Evolutionary conservation across 306 rosid genomes (phyloP), one percentile per base, ranked within the genome.

Genomic region (Phaseolus lunatus): DNA sequence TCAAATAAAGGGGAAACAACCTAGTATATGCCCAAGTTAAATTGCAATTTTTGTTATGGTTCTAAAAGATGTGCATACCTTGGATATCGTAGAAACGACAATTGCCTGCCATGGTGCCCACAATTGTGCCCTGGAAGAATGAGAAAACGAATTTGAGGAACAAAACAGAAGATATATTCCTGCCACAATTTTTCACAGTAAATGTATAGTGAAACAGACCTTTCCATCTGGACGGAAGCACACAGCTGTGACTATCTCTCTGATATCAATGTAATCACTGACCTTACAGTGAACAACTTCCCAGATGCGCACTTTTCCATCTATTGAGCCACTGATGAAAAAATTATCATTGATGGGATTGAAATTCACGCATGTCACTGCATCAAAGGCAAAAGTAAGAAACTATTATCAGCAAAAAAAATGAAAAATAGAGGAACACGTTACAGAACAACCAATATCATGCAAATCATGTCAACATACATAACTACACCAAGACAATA

Each of bases 231-330:
- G 96, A 43, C 62, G 81, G 82, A 91, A 93, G 68, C 92, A 87
- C 63, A 91, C 96, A n/a, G 97, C 97, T 45, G 92, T 93, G 70
- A 93, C 96, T 67, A 93, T 90, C 85, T 93, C 98, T 16, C 88
- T 88, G 64, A 84, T 82, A 84, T 93, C 93, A 71, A 88, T 91
- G 80, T 88, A 93, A 82, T 90, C 98, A 73, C 86, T 79, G 82
- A 93, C 97, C 81, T 86, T 89, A 70, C 98, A 88, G 14, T 77
- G 76, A 77, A 85, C 70, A 67, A 88, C 87, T 87, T 88, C 97
- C 98, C 98, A 93, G 62, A 93, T 93, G 65, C 97, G 97, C 81
- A 93, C 98, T 85, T 93, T 93, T 67, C 98, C 98, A 53, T 93
- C 98, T 56, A 93, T 91, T 41, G 98, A 93, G 61, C 98, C 97